Evolutionary conservation across 257 asterid species (phyloP).

Genomic region (Solanum gracilifrons): DNA sequence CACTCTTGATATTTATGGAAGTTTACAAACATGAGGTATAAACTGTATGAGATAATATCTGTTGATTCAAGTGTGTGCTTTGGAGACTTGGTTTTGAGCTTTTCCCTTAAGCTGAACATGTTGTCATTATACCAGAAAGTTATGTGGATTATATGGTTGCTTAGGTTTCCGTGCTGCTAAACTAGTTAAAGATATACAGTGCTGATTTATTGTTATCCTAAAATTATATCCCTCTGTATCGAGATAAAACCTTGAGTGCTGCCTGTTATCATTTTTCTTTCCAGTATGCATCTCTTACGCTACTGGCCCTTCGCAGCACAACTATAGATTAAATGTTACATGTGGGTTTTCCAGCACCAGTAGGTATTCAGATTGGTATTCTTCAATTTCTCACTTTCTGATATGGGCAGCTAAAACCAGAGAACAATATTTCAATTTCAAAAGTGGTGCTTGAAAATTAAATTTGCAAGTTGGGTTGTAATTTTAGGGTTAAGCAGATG

Average conservation of each 20-base stretch:
- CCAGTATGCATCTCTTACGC: neutral
- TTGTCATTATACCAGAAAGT: neutral
- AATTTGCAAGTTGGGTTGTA: neutral
- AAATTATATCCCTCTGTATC: neutral
- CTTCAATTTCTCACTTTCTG: neutral
- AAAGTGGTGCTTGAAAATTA: neutral
- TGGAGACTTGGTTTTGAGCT: slow-evolving; percentile 10
- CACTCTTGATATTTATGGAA: slow-evolving; percentile 66
- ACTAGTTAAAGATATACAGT: neutral
- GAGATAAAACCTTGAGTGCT: neutral
- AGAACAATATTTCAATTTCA: neutral
- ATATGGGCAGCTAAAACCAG: neutral
- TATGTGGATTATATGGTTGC: neutral
- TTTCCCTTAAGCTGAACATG: neutral
- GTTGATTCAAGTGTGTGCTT: neutral
- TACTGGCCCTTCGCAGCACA: neutral
- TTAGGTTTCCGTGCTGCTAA: neutral
- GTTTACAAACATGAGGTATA: slow-evolving; percentile 81
- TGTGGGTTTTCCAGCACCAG: neutral
- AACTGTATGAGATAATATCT: slow-evolving; percentile 3
- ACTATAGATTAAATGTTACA: neutral
- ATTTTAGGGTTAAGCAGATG: neutral
- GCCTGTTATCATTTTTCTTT: neutral
- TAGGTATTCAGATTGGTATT: neutral
- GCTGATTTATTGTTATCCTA: neutral